Conservation (phyloP, 768 basidiomycete genomes). For the Albatrellus ellisii region DNA sequence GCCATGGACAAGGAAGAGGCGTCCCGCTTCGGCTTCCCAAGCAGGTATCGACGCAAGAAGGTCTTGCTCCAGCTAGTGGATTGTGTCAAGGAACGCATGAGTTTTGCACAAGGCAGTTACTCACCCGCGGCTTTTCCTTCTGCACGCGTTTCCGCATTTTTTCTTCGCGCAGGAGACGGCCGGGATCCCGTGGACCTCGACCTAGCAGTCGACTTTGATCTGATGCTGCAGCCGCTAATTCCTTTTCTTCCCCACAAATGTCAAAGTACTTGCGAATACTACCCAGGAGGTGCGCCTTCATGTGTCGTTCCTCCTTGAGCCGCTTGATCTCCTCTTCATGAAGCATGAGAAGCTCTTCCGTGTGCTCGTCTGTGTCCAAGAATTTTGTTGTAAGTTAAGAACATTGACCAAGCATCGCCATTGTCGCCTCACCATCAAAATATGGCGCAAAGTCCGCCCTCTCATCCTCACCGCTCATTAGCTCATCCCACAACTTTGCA, state of each 20-base stretch:
- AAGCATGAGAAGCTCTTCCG: constrained; percentile 72
- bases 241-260: constrained; percentile 81
- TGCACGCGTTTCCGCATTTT: constrained; percentile 93
- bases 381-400: constrained; percentile 1
- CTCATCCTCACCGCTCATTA: constrained; percentile 80
- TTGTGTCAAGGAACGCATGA: neutral
- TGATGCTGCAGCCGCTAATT: constrained; percentile 65
- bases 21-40: constrained; percentile 73
- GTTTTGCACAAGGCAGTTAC: constrained; percentile 15
- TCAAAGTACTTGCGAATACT: constrained; percentile 82
- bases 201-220: constrained; percentile 78
- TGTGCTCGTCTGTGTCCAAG: constrained; percentile 54
- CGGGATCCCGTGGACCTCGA: constrained; percentile 72
- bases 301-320: constrained; percentile 70
- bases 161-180: constrained; percentile 81
- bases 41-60: constrained; percentile 61
- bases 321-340: constrained; percentile 79
- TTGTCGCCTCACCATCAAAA: constrained; percentile 50
- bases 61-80: constrained; percentile 72
- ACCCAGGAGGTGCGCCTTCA: constrained; percentile 64
- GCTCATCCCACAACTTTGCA: constrained; percentile 65
- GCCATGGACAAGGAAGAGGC: constrained; percentile 77
- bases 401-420: neutral
- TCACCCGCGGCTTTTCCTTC: constrained; percentile 85
- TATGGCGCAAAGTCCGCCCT: constrained; percentile 70